A percentile compares a stretch with the other conserved stretches of the same genome.
Evolutionary conservation across 1,284 basidiomycete genomes (phyloP).

Genomic region (Trametes polyzona): DNA sequence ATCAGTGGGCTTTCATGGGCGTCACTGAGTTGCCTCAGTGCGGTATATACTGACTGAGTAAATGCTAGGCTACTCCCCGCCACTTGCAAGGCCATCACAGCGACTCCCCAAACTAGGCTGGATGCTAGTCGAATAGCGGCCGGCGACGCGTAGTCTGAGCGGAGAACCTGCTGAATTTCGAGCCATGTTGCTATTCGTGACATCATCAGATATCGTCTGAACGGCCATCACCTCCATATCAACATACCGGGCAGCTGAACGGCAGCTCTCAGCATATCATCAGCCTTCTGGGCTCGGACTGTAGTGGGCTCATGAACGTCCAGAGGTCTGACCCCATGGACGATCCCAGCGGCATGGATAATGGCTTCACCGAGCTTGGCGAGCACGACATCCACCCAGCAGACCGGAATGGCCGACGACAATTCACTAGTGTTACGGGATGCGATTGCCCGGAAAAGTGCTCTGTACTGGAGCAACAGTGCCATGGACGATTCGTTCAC

Average conservation of each 20-base stretch:
- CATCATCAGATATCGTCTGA: background rate
- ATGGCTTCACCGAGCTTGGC: conserved; percentile 51
- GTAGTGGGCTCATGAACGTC: conserved; percentile 1
- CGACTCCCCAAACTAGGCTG: conserved; percentile 55
- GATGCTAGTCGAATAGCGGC: conserved; percentile 61
- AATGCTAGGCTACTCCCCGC: background rate
- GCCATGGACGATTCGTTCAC: conserved; percentile 34
- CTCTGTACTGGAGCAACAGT: conserved; percentile 55
- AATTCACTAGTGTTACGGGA: conserved; percentile 31
- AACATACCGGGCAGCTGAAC: conserved; percentile 65
- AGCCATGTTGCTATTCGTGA: conserved; percentile 54
- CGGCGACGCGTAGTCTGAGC: conserved; percentile 54
- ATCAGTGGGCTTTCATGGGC: background rate
- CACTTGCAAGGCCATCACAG: conserved; percentile 52
- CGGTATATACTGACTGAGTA: background rate
- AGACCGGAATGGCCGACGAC: conserved; percentile 44
- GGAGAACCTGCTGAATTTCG: conserved; percentile 47
- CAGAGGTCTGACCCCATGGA: background rate
- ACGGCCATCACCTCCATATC: background rate
- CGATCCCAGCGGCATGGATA: conserved; percentile 37
- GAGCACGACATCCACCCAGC: conserved; percentile 68
- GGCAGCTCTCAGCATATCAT: conserved; percentile 57
- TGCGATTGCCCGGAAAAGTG: conserved; percentile 49
- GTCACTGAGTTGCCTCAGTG: too few relatives aligned
- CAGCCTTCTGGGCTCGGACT: conserved; percentile 41